These are phyloP conservation scores for Venturiaceae sp. DNA, from an alignment of 2,329 filamentous ascomycete genomes.

Conservation along the genomic window DNA sequence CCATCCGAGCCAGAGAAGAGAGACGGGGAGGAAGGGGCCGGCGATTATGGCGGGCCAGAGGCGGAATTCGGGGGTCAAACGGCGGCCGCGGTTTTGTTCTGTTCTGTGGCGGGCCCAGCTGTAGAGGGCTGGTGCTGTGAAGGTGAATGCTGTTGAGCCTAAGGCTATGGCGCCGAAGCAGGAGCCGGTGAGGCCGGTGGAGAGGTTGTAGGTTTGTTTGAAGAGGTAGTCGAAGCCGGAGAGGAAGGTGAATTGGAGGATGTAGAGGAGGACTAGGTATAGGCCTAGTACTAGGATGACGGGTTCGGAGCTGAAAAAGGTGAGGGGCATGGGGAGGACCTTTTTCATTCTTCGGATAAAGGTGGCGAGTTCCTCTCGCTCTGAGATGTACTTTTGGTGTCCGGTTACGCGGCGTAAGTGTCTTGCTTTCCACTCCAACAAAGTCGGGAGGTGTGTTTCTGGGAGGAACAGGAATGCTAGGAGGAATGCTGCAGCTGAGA, in stretches of 20 bases:
- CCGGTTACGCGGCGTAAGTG: conserved; percentile 18
- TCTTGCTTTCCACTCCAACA: conserved; percentile 22
- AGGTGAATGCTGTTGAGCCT: conserved; percentile 24
- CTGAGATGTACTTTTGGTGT: conserved; percentile 29
- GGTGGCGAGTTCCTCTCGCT: conserved; percentile 9
- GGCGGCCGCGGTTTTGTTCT: conserved; percentile 15
- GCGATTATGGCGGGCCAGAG: conserved; percentile 36
- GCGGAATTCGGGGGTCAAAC: conserved; percentile 14
- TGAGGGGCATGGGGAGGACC: neutral
- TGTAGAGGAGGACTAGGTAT: conserved; percentile 44
- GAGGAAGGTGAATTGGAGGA: conserved; percentile 44
- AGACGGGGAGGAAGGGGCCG: conserved; percentile 31
- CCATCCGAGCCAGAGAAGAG: conserved; percentile 44
- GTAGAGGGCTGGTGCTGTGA: conserved; percentile 37
- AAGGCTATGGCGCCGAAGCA: conserved; percentile 39
- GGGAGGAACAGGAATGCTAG: conserved; percentile 30
- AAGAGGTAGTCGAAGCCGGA: conserved; percentile 44
- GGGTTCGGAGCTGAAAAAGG: neutral
- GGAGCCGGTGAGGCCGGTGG: conserved; percentile 33
- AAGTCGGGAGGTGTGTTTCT: conserved; percentile 37
- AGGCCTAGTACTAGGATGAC: neutral
- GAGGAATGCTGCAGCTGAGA: neutral
- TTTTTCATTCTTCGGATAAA: neutral
- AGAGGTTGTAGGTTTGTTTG: conserved; percentile 36
- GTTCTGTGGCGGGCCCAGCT: conserved; percentile 34